Evolutionary conservation across 352 stramenopile species (phyloP).

Genomic region (Globisporangium spiculum): DNA sequence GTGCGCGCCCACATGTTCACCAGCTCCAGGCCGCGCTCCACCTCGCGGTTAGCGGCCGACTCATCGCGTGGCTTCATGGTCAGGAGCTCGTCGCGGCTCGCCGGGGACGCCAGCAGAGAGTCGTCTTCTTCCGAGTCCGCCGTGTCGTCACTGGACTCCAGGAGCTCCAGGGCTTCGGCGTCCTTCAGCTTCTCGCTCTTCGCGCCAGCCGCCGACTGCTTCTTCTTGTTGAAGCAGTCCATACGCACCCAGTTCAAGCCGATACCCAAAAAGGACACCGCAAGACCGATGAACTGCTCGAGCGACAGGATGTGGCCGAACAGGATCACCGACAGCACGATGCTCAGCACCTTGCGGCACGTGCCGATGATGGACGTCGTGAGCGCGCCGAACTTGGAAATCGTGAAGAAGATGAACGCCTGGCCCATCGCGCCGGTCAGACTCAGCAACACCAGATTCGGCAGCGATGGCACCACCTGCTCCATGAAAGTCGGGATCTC

Average conservation of each 20-base stretch:
- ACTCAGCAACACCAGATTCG: conserved; percentile 69
- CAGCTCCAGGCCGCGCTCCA: conserved; percentile 58
- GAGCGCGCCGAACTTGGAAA: conserved; percentile 82
- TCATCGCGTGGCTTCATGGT: conserved; percentile 33
- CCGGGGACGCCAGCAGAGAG: conserved; percentile 15
- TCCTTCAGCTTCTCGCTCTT: conserved; percentile 28
- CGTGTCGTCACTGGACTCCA: conserved; percentile 66
- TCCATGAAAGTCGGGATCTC: conserved; percentile 66
- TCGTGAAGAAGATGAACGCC: conserved; percentile 86
- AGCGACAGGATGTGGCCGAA: conserved; percentile 75
- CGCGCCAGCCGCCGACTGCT: neutral
- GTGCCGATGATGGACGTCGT: conserved; percentile 86
- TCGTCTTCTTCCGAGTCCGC: conserved; percentile 58
- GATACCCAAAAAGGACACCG: conserved; percentile 67
- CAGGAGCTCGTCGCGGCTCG: conserved; percentile 25
- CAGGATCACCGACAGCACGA: conserved; percentile 79
- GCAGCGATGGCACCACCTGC: conserved; percentile 52
- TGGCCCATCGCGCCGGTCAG: conserved; percentile 74
- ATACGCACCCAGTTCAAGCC: conserved; percentile 77
- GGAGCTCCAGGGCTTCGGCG: conserved; percentile 44
- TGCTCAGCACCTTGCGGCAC: conserved; percentile 83
- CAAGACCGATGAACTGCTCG: conserved; percentile 64
- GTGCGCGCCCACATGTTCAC: conserved; percentile 54
- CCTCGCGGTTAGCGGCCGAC: conserved; percentile 35
- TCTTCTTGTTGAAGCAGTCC: conserved; percentile 45